These are phyloP conservation scores for Xylaria sp. DNA, from an alignment of 2,329 filamentous ascomycete genomes.

Conservation along the genomic window DNA sequence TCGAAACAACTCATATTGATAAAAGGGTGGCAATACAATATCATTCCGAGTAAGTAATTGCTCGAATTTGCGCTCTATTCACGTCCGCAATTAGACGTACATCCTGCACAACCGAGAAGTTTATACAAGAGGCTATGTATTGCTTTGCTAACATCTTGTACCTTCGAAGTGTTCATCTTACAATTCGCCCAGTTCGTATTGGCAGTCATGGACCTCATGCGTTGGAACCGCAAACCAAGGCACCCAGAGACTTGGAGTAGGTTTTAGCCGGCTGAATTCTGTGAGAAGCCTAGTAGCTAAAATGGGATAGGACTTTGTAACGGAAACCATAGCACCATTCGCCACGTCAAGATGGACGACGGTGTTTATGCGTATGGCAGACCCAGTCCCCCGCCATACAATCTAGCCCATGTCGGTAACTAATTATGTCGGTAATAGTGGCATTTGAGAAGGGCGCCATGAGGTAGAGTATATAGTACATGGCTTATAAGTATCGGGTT, in stretches of 20 bases:
- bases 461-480: not conserved
- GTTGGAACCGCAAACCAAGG: constrained; percentile 25
- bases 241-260: constrained; percentile 3
- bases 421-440: too few species aligned
- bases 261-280: not conserved
- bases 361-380: too few species aligned
- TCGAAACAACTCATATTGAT: constrained; percentile 39
- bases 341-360: too few species aligned
- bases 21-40: constrained; percentile 46
- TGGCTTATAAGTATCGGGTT: not conserved
- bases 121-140: too few species aligned
- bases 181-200: constrained; percentile 35
- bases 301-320: too few species aligned
- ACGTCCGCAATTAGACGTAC: not conserved
- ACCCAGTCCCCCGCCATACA: too few species aligned
- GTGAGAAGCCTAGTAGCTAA: not conserved
- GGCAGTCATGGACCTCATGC: constrained; percentile 31
- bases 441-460: not conserved
- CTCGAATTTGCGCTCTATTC: not conserved
- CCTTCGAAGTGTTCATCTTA: constrained; percentile 34
- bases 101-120: too few species aligned
- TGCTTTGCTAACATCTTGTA: not conserved
- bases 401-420: too few species aligned
- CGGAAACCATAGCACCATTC: too few species aligned
- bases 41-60: constrained; percentile 35